A percentile compares a stretch with the other conserved stretches of the same genome.
phyloP scores from a whole-genome alignment of 1,284 basidiomycete species.

The Lentinula novae-zelandiae region DNA sequence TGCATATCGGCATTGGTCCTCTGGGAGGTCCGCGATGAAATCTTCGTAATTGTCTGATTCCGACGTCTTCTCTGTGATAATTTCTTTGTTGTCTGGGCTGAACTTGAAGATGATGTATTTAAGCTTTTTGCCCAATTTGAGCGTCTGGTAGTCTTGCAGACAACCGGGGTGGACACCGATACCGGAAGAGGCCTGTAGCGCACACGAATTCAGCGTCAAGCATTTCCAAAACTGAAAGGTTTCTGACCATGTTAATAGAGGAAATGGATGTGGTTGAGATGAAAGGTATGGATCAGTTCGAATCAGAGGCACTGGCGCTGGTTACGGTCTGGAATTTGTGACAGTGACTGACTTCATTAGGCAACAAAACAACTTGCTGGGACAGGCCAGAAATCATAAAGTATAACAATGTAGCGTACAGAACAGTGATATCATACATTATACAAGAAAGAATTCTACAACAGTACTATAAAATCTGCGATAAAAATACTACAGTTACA shows the following conservation, averaged over 20 bases:
- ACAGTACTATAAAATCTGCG: neutral
- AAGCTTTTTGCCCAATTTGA: slow-evolving; percentile 82
- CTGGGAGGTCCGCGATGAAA: slow-evolving; percentile 78
- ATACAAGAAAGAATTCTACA: neutral
- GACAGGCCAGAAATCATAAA: too few species aligned
- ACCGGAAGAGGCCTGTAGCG: slow-evolving; percentile 65
- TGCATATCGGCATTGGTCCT: slow-evolving; percentile 80
- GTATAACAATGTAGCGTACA: neutral
- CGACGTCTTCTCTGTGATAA: slow-evolving; percentile 69
- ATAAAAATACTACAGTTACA: neutral
- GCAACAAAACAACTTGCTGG: neutral
- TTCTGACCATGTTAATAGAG: slow-evolving; percentile 3
- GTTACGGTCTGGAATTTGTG: neutral
- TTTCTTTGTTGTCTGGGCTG: slow-evolving; percentile 64
- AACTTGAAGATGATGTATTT: slow-evolving; percentile 89
- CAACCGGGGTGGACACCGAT: slow-evolving; percentile 62
- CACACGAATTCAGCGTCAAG: neutral
- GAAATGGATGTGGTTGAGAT: slow-evolving; percentile 11
- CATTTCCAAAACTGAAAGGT: neutral
- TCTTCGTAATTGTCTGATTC: slow-evolving; percentile 58
- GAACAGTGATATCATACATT: neutral
- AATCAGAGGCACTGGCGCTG: neutral
- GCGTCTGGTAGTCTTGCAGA: slow-evolving; percentile 61
- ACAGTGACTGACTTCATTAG: neutral
- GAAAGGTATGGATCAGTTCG: slow-evolving; percentile 5